Evolutionary conservation across 306 rosid species (phyloP), one percentile per base, ranked within the genome.

Genomic region (Begonia fuchsioides): DNA sequence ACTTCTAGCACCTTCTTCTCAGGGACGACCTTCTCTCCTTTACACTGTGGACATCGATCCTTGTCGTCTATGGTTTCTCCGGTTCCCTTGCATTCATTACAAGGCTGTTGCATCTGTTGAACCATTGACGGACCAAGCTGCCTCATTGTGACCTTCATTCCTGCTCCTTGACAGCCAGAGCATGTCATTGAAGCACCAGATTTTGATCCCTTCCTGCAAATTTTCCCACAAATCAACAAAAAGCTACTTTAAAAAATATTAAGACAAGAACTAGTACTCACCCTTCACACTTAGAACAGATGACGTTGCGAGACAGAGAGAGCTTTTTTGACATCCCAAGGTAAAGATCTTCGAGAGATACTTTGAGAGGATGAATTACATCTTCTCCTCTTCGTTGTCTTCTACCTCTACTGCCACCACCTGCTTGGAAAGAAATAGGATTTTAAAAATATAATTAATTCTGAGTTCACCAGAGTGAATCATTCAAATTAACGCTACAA

Each of bases 81-180:
- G 15, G 86, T 87, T 11, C 96, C 96, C 77, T 82, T 86, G 18
- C 96, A 86, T 17, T 86, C 90, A 56, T 82, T 79, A 73, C 96
- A 82, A 60, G 84, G 68, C 51, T 82, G 92, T 49, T 87, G 92
- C 92, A 80, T 75, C 51, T 87, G 96, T 61, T 86, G 94, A 39
- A 87, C 75, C 94, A 87, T 80, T 50, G 78, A 68, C 0, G 92
- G 84, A 16, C 94, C 92, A 2, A 87, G 74, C 1, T 80, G 96
- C 72, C 87, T 72, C n/a, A 82, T 68, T 1, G 94, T 58, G 45
- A 87, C 71, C 79, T 87, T 82, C 92, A 82, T 77, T 26, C 96
- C 96, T 57, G 72, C 66, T 49, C 96, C 94, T 61, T 80, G 82
- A 60, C 94, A 82, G 17, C 93, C 76, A 47, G 79, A 48, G 52